A percentile compares a stretch with the other conserved stretches of the same genome.
Evolutionary conservation across 2,329 filamentous ascomycete genomes (phyloP).

Genomic region (Colletotrichum endophyticum): DNA sequence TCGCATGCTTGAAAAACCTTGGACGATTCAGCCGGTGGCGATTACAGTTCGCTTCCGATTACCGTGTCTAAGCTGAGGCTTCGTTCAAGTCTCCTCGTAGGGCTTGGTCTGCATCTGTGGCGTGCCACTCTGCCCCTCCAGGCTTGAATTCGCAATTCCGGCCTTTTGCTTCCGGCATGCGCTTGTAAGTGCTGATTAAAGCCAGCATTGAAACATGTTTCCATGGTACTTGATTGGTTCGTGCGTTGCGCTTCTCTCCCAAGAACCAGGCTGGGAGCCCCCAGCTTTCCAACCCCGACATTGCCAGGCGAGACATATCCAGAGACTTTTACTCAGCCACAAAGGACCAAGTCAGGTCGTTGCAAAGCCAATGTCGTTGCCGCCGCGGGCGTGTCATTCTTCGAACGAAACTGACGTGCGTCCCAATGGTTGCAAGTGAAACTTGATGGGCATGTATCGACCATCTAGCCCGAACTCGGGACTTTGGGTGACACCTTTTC

Average conservation of each 20-base stretch:
- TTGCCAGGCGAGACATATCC: neutral
- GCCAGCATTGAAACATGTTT: neutral
- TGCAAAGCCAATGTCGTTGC: neutral
- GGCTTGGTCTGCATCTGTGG: constrained; percentile 1
- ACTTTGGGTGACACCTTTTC: neutral
- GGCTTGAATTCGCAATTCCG: neutral
- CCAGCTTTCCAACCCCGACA: neutral
- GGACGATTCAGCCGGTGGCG: neutral
- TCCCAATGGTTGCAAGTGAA: neutral
- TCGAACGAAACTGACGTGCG: neutral
- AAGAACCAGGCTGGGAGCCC: neutral
- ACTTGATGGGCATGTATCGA: neutral
- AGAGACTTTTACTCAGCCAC: neutral
- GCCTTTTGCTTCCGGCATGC: neutral
- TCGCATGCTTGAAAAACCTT: neutral
- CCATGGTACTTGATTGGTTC: neutral
- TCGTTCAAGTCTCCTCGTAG: neutral
- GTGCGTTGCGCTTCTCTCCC: neutral
- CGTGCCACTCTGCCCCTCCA: neutral
- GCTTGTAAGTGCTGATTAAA: neutral
- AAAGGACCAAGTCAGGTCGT: neutral
- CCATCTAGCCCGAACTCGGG: neutral
- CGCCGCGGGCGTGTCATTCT: neutral
- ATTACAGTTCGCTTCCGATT: neutral
- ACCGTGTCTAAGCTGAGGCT: neutral